These are phyloP conservation scores for Chenopodium formosanum DNA, from an alignment of 148 eudicot genomes.

Conservation along the genomic window DNA sequence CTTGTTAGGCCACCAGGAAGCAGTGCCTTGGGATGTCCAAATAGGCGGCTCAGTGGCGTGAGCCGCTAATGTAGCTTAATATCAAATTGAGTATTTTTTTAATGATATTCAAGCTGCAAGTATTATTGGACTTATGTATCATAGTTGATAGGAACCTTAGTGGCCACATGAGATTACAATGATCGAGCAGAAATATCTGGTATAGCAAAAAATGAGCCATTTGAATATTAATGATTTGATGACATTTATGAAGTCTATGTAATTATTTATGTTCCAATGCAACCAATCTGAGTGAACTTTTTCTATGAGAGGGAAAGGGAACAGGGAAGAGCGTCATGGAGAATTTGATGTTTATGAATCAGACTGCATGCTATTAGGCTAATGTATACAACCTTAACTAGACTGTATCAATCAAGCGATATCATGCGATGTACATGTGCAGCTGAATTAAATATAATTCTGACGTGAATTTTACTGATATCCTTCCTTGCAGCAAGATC, in stretches of 20 bases:
- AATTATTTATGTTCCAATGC: too few species aligned
- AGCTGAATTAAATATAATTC: not conserved
- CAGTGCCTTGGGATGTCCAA: too few species aligned
- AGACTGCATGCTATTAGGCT: not conserved
- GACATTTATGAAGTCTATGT: not conserved
- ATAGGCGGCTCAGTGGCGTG: too few species aligned
- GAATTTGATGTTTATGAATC: not conserved
- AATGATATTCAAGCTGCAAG: too few species aligned
- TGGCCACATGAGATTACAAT: too few species aligned
- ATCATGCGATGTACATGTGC: not conserved
- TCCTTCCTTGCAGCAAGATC: conserved; percentile 77
- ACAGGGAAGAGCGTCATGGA: not conserved
- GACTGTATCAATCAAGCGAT: not conserved
- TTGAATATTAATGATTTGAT: not conserved
- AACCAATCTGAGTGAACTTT: not conserved
- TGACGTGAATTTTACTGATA: conserved; percentile 3
- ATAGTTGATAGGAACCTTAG: too few species aligned
- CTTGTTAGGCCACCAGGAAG: too few species aligned
- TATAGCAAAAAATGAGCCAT: not conserved
- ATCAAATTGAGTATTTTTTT: too few species aligned
- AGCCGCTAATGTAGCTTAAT: too few species aligned
- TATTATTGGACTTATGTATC: too few species aligned
- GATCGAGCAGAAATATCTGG: too few species aligned
- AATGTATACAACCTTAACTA: not conserved
- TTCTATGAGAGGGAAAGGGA: not conserved